phyloP scores from a whole-genome alignment of 1,284 basidiomycete species.

The Sporisorium exsertum region DNA sequence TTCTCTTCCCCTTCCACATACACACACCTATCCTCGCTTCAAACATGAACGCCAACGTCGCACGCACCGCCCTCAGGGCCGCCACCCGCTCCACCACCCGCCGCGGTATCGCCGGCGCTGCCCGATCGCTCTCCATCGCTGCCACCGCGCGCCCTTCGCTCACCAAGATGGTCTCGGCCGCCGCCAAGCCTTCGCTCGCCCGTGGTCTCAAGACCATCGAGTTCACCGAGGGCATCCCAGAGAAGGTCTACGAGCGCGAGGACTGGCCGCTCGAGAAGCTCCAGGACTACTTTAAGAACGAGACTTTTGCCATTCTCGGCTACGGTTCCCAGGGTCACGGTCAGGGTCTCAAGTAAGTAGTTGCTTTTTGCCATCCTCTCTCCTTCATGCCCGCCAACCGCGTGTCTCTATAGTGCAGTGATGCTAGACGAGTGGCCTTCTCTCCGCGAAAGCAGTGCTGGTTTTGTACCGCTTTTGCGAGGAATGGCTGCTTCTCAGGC shows the following conservation, averaged over 20 bases:
- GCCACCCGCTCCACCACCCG: slow-evolving; percentile 51
- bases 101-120: slow-evolving; percentile 36
- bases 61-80: slow-evolving; percentile 54
- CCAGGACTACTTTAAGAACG: slow-evolving; percentile 96
- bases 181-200: slow-evolving; percentile 48
- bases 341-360: slow-evolving; percentile 84
- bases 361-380: background rate
- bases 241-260: slow-evolving; percentile 94
- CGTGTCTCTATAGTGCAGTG: no score
- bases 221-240: slow-evolving; percentile 87
- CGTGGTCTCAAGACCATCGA: slow-evolving; percentile 93
- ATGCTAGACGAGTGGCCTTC: background rate
- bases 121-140: slow-evolving; percentile 51
- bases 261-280: slow-evolving; percentile 98
- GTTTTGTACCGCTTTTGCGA: background rate
- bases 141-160: slow-evolving; percentile 46
- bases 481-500: background rate
- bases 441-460: background rate
- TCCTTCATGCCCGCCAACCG: background rate
- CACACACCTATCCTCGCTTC: background rate
- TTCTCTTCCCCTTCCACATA: background rate
- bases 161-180: slow-evolving; percentile 42
- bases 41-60: slow-evolving; percentile 55
- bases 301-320: slow-evolving; percentile 91
- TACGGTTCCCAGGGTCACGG: slow-evolving; percentile 97